These are phyloP conservation scores for Sugiyamaella valdiviana DNA, from an alignment of 805 yeast species.

Conservation along the genomic window DNA sequence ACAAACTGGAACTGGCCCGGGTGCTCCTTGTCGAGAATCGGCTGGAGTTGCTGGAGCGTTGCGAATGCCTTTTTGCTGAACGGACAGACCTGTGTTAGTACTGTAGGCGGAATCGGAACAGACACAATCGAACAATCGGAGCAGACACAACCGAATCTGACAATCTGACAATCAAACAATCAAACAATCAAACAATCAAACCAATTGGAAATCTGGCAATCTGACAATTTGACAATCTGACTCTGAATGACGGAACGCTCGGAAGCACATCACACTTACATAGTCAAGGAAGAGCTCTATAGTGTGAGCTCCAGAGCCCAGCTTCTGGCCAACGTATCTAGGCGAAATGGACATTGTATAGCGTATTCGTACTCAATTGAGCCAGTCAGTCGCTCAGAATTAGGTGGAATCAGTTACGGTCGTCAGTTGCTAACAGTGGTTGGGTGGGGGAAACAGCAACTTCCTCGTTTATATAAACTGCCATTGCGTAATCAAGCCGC, in stretches of 20 bases:
- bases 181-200: too few species aligned
- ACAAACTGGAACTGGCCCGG: slow-evolving; percentile 53
- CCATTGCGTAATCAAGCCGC: background rate
- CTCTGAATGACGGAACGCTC: too few species aligned
- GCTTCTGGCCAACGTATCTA: slow-evolving; percentile 14
- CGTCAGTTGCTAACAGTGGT: background rate
- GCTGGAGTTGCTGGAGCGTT: slow-evolving; percentile 51
- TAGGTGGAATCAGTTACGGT: background rate
- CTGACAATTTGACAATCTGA: too few species aligned
- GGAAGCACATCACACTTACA: too few species aligned
- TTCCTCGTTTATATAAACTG: too few species aligned
- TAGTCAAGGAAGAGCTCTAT: slow-evolving; percentile 68
- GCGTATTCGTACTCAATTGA: background rate
- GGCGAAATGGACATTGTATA: slow-evolving; percentile 21
- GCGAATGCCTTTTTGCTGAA: slow-evolving; percentile 60
- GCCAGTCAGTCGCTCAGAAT: background rate
- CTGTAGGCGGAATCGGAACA: background rate
- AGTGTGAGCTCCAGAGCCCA: slow-evolving; percentile 29
- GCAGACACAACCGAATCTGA: too few species aligned
- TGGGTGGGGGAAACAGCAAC: too few species aligned
- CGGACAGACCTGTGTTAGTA: slow-evolving; percentile 43
- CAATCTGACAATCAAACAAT: too few species aligned
- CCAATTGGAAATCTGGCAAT: too few species aligned
- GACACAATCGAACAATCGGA: background rate
- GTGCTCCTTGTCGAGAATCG: slow-evolving; percentile 40